These are phyloP conservation scores for Blastobotrys apis DNA, from an alignment of 1,139 yeast genomes.

Conservation along the genomic window DNA sequence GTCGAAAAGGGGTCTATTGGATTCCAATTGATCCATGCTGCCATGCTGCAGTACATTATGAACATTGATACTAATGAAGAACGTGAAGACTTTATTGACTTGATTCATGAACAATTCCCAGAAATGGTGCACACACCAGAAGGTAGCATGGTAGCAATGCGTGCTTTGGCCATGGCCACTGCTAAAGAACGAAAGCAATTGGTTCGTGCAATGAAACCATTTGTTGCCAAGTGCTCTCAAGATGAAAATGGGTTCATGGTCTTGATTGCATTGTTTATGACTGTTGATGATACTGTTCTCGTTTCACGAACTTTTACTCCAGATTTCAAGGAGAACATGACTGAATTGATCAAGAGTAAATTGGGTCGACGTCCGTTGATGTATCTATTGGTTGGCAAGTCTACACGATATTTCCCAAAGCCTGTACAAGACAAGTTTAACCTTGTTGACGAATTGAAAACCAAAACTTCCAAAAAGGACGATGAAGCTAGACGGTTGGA, in stretches of 20 bases:
- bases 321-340: conserved; percentile 54
- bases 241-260: conserved; percentile 87
- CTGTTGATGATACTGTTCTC: conserved; percentile 91
- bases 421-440: conserved; percentile 55
- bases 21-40: conserved; percentile 93
- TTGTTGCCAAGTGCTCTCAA: conserved; percentile 65
- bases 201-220: conserved; percentile 67
- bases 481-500: conserved; percentile 71
- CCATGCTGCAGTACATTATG: conserved; percentile 81
- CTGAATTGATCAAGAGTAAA: conserved; percentile 61
- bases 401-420: conserved; percentile 80
- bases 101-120: conserved; percentile 82
- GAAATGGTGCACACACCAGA: conserved; percentile 94
- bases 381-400: conserved; percentile 73
- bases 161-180: conserved; percentile 71
- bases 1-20: conserved; percentile 96
- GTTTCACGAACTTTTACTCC: conserved; percentile 66
- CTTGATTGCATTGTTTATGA: conserved; percentile 70
- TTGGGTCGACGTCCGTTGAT: conserved; percentile 86
- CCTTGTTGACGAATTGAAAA: conserved; percentile 60
- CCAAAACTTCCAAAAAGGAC: conserved; percentile 71
- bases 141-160: conserved; percentile 87
- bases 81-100: conserved; percentile 75
- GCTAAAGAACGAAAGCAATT: conserved; percentile 90
- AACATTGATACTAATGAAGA: conserved; percentile 63